A percentile compares a stretch with the other conserved stretches of the same genome.
These are phyloP conservation scores for Jasminum sambac DNA, from an alignment of 257 asterid species.

Conservation along the genomic window DNA sequence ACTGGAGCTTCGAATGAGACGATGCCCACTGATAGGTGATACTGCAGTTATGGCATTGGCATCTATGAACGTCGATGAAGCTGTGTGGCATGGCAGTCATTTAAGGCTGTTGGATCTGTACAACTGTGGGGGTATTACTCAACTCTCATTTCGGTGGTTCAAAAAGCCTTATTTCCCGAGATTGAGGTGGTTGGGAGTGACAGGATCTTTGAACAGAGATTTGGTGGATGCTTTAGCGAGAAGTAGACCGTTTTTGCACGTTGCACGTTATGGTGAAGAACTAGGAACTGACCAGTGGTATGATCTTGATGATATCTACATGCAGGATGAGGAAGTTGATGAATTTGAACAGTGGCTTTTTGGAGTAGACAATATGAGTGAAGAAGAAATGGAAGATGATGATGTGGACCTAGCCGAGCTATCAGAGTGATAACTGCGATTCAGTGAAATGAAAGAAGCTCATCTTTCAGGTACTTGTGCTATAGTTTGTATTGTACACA, in stretches of 20 bases:
- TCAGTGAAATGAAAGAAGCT: neutral
- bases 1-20: slow-evolving; percentile 80
- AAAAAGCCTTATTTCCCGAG: slow-evolving; percentile 93
- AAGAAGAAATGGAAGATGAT: slow-evolving; percentile 26
- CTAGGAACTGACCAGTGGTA: slow-evolving; percentile 70
- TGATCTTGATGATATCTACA: slow-evolving; percentile 46
- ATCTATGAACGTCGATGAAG: slow-evolving; percentile 70
- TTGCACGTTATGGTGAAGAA: slow-evolving; percentile 76
- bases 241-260: slow-evolving; percentile 66
- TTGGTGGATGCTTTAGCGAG: slow-evolving; percentile 50
- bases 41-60: slow-evolving; percentile 81
- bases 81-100: slow-evolving; percentile 68
- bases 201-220: slow-evolving; percentile 60
- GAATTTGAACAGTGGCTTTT: slow-evolving; percentile 82
- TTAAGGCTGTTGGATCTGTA: slow-evolving; percentile 73
- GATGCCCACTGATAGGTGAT: slow-evolving; percentile 87
- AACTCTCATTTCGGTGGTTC: slow-evolving; percentile 72
- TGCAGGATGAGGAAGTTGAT: slow-evolving; percentile 75
- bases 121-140: slow-evolving; percentile 87
- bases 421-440: slow-evolving; percentile 29
- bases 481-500: slow-evolving; percentile 3
- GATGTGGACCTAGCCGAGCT: slow-evolving; percentile 37
- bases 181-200: slow-evolving; percentile 85
- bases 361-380: slow-evolving; percentile 30
- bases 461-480: neutral